These are phyloP conservation scores for Dipodascus albidus DNA, from an alignment of 805 yeast species.

Conservation along the genomic window DNA sequence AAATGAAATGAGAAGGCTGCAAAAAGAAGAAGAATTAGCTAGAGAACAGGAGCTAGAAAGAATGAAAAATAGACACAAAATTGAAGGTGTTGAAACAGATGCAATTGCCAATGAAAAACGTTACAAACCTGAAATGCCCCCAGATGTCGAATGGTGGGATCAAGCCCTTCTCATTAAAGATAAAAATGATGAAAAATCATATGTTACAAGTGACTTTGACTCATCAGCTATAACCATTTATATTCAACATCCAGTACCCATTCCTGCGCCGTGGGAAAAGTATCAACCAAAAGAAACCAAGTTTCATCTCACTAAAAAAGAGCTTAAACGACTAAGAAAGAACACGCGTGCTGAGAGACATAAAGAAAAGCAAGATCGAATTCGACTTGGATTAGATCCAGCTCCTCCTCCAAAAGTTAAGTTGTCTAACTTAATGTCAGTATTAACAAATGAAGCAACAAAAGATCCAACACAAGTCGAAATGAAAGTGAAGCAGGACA, in stretches of 20 bases:
- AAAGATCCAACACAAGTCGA: conserved; percentile 86
- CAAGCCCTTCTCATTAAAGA: conserved; percentile 37
- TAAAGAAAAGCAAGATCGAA: conserved; percentile 65
- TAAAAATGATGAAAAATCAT: conserved; percentile 20
- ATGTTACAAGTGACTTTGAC: conserved; percentile 10
- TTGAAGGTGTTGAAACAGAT: conserved; percentile 41
- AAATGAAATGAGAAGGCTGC: conserved; percentile 34
- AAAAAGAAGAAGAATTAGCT: conserved; percentile 25
- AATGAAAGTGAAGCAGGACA: conserved; percentile 53
- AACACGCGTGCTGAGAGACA: conserved; percentile 52
- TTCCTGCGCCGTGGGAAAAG: conserved; percentile 46
- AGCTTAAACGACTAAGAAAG: conserved; percentile 59
- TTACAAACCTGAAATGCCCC: conserved; percentile 41
- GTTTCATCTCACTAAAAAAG: conserved; percentile 62
- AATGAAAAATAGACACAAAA: conserved; percentile 22
- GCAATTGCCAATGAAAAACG: conserved; percentile 42
- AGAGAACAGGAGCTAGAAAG: conserved; percentile 14
- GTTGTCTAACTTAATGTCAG: conserved; percentile 74
- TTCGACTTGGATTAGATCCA: conserved; percentile 70
- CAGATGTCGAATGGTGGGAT: conserved; percentile 88
- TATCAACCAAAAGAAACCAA: conserved; percentile 32
- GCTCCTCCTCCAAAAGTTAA: conserved; percentile 87
- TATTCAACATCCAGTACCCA: conserved; percentile 72
- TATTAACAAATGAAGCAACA: conserved; percentile 73
- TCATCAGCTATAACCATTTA: conserved; percentile 50